Evolutionary conservation across 2,329 filamentous ascomycete genomes (phyloP).

Genomic region (Stagonosporopsis tanaceti): DNA sequence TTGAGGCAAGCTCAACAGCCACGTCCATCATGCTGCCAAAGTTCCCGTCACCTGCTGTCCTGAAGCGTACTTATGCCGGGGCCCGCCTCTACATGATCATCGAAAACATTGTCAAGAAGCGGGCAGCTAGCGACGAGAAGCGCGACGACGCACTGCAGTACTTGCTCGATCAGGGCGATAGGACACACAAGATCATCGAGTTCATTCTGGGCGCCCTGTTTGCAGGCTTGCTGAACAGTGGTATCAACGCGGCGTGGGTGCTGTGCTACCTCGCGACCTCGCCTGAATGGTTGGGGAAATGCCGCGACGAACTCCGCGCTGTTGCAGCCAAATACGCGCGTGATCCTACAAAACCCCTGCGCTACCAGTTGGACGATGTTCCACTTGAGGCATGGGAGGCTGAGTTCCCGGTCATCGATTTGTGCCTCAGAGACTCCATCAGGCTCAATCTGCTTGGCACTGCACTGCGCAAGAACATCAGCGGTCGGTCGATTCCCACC

Average conservation of each 20-base stretch:
- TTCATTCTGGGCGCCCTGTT: slow-evolving; percentile 64
- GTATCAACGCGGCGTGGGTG: slow-evolving; percentile 64
- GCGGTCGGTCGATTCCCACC: slow-evolving; percentile 55
- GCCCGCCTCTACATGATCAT: slow-evolving; percentile 60
- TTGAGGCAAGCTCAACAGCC: slow-evolving; percentile 57
- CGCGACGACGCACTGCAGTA: slow-evolving; percentile 62
- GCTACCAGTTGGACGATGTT: slow-evolving; percentile 53
- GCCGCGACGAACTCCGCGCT: slow-evolving; percentile 58
- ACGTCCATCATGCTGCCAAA: slow-evolving; percentile 62
- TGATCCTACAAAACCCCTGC: slow-evolving; percentile 44
- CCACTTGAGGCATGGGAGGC: slow-evolving; percentile 63
- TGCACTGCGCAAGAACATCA: slow-evolving; percentile 62
- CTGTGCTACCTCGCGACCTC: slow-evolving; percentile 44
- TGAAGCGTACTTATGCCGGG: slow-evolving; percentile 57
- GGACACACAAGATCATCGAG: slow-evolving; percentile 53
- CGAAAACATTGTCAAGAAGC: slow-evolving; percentile 56
- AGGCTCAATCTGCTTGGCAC: slow-evolving; percentile 59
- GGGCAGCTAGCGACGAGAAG: slow-evolving; percentile 53
- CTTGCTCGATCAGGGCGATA: slow-evolving; percentile 61
- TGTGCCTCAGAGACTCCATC: slow-evolving; percentile 63
- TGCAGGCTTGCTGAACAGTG: slow-evolving; percentile 65
- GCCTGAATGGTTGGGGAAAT: slow-evolving; percentile 55
- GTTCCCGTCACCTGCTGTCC: slow-evolving; percentile 56
- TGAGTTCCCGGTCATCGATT: slow-evolving; percentile 62
- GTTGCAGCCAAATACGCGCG: slow-evolving; percentile 56